phyloP scores from a whole-genome alignment of 192 early-diverging fungal genomes.

The Coemansia sp. region DNA sequence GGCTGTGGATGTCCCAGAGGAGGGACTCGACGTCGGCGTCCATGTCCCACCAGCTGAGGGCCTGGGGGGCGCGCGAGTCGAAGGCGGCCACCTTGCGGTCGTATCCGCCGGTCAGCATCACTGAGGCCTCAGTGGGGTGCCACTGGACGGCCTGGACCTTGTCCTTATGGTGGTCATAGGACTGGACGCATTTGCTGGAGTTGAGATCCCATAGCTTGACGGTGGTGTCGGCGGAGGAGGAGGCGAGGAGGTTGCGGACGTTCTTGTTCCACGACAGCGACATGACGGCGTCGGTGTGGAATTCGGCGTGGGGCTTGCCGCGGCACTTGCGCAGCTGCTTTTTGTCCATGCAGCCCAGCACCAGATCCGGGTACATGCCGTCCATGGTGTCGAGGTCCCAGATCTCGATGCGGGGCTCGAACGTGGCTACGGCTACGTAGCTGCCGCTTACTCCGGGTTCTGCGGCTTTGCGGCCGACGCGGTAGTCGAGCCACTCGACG shows the following conservation, averaged over 20 bases:
- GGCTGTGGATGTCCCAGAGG: conserved; percentile 87
- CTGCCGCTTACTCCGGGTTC: conserved; percentile 61
- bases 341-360: conserved; percentile 66
- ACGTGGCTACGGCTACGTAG: conserved; percentile 95
- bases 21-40: conserved; percentile 88
- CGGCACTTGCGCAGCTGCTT: conserved; percentile 28
- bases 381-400: conserved; percentile 97
- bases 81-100: conserved; percentile 86
- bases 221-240: conserved; percentile 94
- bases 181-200: conserved; percentile 67
- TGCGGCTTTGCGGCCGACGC: conserved; percentile 68
- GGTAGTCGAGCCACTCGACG: conserved; percentile 94
- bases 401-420: conserved; percentile 97
- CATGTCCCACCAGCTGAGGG: conserved; percentile 68
- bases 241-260: conserved; percentile 74
- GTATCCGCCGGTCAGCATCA: conserved; percentile 89
- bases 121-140: conserved; percentile 86
- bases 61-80: conserved; percentile 85
- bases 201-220: conserved; percentile 98
- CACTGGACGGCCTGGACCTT: conserved; percentile 93
- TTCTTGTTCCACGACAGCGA: conserved; percentile 88
- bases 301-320: conserved; percentile 64
- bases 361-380: conserved; percentile 85
- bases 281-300: conserved; percentile 96
- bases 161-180: conserved; percentile 82